A percentile compares a stretch with the other conserved stretches of the same genome.
phyloP scores from a whole-genome alignment of 208 protist genomes.

The Borovskyia barvae region DNA sequence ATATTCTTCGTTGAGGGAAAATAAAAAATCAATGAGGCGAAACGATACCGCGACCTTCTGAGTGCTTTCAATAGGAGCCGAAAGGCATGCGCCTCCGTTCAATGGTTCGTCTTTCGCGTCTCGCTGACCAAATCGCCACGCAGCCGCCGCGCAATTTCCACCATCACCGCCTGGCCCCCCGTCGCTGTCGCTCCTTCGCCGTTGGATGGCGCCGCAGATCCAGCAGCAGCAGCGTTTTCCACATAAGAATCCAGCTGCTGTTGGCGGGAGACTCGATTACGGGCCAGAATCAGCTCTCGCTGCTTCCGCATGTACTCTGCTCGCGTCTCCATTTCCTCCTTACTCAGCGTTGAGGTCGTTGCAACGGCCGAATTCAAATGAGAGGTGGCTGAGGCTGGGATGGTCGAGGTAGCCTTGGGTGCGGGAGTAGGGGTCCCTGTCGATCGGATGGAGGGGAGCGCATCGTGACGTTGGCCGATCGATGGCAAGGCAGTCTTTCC shows the following conservation, averaged over 20 bases:
- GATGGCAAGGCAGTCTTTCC: not conserved
- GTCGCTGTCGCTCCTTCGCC: slow-evolving; percentile 8
- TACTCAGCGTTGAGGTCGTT: slow-evolving; percentile 26
- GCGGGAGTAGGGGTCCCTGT: not conserved
- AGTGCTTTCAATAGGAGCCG: too few relatives aligned
- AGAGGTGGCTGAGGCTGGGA: not conserved
- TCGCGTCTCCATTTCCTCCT: slow-evolving; percentile 71
- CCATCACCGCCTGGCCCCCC: slow-evolving; percentile 57
- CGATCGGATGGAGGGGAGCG: slow-evolving; percentile 16
- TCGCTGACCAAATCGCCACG: slow-evolving; percentile 80
- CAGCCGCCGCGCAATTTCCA: slow-evolving; percentile 81
- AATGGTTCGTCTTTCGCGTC: slow-evolving; percentile 31
- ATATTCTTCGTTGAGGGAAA: not conserved
- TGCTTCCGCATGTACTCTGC: slow-evolving; percentile 85
- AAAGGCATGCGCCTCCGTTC: not conserved
- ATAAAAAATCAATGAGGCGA: slow-evolving; percentile 14
- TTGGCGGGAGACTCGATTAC: slow-evolving; percentile 74
- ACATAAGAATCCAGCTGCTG: slow-evolving; percentile 70
- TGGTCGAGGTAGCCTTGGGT: not conserved
- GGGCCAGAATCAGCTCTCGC: slow-evolving; percentile 68
- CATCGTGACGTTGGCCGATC: slow-evolving; percentile 12
- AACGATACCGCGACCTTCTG: too few relatives aligned
- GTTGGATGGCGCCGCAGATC: not conserved
- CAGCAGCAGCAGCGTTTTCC: slow-evolving; percentile 6
- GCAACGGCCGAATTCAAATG: not conserved